These are phyloP conservation scores for Globisporangium sylvaticum DNA, from an alignment of 352 stramenopile genomes.

Conservation along the genomic window DNA sequence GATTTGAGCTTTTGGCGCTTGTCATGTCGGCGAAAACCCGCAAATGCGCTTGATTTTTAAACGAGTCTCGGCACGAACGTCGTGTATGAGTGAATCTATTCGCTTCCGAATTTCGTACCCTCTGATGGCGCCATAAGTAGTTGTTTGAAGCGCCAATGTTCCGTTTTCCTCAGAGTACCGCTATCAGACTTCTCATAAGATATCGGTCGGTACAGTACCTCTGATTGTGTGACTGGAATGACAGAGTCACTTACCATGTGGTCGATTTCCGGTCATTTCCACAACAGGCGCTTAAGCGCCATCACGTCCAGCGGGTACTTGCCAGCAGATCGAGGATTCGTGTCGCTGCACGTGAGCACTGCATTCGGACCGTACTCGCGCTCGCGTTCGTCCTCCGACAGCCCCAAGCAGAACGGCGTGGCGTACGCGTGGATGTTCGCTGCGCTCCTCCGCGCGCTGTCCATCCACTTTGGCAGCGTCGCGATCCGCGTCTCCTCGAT, in stretches of 20 bases:
- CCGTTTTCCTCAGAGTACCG: not conserved
- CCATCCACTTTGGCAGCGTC: slow-evolving; percentile 27
- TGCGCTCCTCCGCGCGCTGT: slow-evolving; percentile 15
- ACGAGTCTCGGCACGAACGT: too few relatives aligned
- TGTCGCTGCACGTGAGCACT: slow-evolving; percentile 21
- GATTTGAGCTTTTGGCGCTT: too few relatives aligned
- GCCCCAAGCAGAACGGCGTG: slow-evolving; percentile 26
- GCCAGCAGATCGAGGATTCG: slow-evolving; percentile 8
- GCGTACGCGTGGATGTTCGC: slow-evolving; percentile 24
- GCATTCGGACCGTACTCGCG: not conserved
- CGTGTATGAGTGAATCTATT: not conserved
- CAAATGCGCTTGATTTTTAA: too few relatives aligned
- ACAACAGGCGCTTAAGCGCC: slow-evolving; percentile 3
- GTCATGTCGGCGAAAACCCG: too few relatives aligned
- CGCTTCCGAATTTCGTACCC: not conserved
- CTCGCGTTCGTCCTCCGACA: slow-evolving; percentile 7
- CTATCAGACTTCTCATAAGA: not conserved
- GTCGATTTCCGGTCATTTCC: not conserved
- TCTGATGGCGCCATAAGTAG: not conserved
- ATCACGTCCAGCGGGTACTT: slow-evolving; percentile 18
- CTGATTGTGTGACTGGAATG: too few relatives aligned
- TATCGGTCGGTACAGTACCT: too few relatives aligned
- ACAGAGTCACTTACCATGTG: not conserved
- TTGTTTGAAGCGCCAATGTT: not conserved
- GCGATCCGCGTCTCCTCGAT: slow-evolving; percentile 28